Conservation (phyloP, 257 asterid genomes). For the Nicotiana undulata region DNA sequence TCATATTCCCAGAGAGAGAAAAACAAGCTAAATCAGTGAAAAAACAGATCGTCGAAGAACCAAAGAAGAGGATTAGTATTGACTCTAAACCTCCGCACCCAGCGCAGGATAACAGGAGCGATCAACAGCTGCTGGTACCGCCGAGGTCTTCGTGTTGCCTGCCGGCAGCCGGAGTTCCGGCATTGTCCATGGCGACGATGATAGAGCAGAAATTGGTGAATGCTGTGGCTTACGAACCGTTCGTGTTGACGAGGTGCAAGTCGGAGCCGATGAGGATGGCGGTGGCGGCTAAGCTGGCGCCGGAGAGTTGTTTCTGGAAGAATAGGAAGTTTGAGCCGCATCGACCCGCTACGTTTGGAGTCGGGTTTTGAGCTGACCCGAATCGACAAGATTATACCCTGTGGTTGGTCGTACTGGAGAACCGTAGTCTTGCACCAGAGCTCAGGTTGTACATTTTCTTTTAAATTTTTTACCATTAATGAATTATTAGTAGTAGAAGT, state of each 20-base stretch:
- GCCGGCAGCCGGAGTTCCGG: constrained; percentile 36
- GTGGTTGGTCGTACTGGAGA: constrained; percentile 21
- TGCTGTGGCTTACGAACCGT: constrained; percentile 72
- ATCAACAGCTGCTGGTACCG: neutral
- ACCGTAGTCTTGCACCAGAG: constrained; percentile 20
- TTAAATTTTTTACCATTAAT: neutral
- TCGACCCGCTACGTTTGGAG: constrained; percentile 42
- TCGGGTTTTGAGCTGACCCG: constrained; percentile 45
- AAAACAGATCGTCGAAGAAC: too few relatives aligned
- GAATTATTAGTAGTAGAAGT: neutral
- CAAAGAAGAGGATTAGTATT: neutral
- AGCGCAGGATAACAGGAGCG: neutral
- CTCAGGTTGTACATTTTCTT: constrained; percentile 23
- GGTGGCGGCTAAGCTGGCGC: constrained; percentile 67
- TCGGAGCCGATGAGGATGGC: constrained; percentile 94
- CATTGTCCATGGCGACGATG: constrained; percentile 44
- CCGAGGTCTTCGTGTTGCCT: constrained; percentile 37
- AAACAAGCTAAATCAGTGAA: constrained; percentile 25
- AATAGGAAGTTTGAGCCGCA: constrained; percentile 76
- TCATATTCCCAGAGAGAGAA: constrained; percentile 53
- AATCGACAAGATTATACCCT: neutral
- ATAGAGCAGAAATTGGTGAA: constrained; percentile 73
- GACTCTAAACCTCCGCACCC: neutral
- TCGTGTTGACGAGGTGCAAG: constrained; percentile 79
- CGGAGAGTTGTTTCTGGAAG: constrained; percentile 77